phyloP scores from a whole-genome alignment of 1,284 basidiomycete genomes.

The Cryptococcus sp. region DNA sequence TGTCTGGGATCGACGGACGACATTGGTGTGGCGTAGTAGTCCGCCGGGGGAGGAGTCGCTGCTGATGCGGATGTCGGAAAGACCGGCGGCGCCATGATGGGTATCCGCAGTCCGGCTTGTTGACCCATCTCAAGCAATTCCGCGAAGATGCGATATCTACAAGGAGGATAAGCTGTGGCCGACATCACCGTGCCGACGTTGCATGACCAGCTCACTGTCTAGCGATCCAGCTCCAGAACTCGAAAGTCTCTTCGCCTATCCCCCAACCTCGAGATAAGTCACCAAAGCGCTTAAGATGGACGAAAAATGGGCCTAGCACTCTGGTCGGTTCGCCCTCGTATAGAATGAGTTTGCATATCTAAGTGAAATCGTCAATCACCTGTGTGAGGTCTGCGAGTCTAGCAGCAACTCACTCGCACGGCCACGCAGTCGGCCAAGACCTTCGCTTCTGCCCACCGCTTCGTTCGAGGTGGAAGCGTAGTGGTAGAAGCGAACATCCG shows the following conservation, averaged over 20 bases:
- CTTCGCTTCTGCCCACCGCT: slow-evolving; percentile 97
- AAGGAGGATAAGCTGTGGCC: neutral
- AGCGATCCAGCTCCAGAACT: slow-evolving; percentile 96
- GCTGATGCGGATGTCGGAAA: slow-evolving; percentile 37
- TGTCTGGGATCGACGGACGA: slow-evolving; percentile 50
- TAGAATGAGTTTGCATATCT: slow-evolving; percentile 85
- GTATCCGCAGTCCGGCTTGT: slow-evolving; percentile 67
- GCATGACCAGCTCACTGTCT: slow-evolving; percentile 68
- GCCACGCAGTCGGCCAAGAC: slow-evolving; percentile 90
- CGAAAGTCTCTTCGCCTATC: slow-evolving; percentile 94
- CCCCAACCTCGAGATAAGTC: slow-evolving; percentile 92
- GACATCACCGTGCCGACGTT: slow-evolving; percentile 62
- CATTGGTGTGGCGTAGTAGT: slow-evolving; percentile 46
- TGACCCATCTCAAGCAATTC: slow-evolving; percentile 83
- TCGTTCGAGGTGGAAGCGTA: slow-evolving; percentile 85
- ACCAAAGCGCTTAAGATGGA: slow-evolving; percentile 79
- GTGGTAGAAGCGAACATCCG: slow-evolving; percentile 85
- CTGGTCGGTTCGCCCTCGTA: slow-evolving; percentile 81
- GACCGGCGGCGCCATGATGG: slow-evolving; percentile 54
- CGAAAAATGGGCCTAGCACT: slow-evolving; percentile 75
- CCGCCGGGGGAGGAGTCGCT: slow-evolving; percentile 29
- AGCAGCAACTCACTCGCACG: slow-evolving; percentile 64
- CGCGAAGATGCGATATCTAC: slow-evolving; percentile 80
- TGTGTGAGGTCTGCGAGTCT: neutral
- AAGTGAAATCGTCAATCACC: slow-evolving; percentile 11